phyloP scores from a whole-genome alignment of 441 rosid species.

The Erysimum cheiri region DNA sequence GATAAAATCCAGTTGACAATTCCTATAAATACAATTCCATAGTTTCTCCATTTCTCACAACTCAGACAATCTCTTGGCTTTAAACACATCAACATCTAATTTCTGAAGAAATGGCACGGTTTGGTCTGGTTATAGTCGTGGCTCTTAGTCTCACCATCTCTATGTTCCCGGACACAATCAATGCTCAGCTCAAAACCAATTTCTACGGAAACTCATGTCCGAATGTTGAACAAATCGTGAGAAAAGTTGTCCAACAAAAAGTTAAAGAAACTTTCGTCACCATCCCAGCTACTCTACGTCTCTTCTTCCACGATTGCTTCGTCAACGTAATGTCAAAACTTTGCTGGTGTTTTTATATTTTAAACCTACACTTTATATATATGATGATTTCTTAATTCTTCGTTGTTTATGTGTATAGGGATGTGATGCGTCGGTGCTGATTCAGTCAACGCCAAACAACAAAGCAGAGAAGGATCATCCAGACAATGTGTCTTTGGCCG shows the following conservation, averaged over 20 bases:
- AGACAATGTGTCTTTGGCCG: constrained; percentile 45
- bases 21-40: constrained; percentile 37
- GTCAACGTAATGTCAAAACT: constrained; percentile 57
- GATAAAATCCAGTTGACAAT: constrained; percentile 8
- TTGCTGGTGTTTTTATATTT: background rate
- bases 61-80: constrained; percentile 8
- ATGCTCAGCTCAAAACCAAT: constrained; percentile 36
- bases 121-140: constrained; percentile 33
- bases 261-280: constrained; percentile 42
- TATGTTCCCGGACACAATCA: constrained; percentile 37
- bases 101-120: constrained; percentile 34
- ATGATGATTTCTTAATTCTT: constrained; percentile 5
- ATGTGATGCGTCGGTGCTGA: constrained; percentile 47
- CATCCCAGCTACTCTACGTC: constrained; percentile 59
- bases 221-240: constrained; percentile 33
- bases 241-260: constrained; percentile 22
- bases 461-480: constrained; percentile 50
- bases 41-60: constrained; percentile 24
- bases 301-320: constrained; percentile 91
- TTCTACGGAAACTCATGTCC: constrained; percentile 39
- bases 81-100: constrained; percentile 5
- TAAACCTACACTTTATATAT: background rate
- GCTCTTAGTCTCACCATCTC: constrained; percentile 38
- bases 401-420: constrained; percentile 29
- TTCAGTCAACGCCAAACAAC: constrained; percentile 46